These are phyloP conservation scores for Penicillium roqueforti DNA, from an alignment of 495 filamentous ascomycete genomes.

Conservation along the genomic window DNA sequence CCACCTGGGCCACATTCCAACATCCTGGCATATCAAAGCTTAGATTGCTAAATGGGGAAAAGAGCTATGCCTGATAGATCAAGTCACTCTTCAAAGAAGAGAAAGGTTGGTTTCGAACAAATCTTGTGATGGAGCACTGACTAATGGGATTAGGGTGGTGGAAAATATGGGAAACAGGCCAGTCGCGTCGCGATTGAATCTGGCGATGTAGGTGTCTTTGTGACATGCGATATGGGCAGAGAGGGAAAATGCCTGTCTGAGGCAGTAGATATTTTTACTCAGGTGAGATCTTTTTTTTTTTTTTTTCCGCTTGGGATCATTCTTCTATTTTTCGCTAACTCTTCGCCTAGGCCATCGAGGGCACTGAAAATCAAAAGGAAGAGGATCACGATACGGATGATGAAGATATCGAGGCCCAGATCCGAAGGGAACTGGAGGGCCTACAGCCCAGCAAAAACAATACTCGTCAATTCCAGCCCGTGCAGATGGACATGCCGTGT, in stretches of 20 bases:
- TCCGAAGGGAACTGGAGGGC: conserved; percentile 68
- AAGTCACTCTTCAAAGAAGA: conserved; percentile 30
- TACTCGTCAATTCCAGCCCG: conserved; percentile 51
- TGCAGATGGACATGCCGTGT: conserved; percentile 75
- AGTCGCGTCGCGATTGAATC: conserved; percentile 49
- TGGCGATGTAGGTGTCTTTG: conserved; percentile 83
- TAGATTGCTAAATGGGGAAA: conserved; percentile 28
- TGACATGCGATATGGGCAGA: conserved; percentile 76
- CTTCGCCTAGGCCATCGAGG: conserved; percentile 20
- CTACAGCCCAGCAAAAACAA: conserved; percentile 52
- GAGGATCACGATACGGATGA: conserved; percentile 40
- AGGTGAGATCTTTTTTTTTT: conserved; percentile 48
- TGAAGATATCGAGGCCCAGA: conserved; percentile 78
- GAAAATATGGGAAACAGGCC: conserved; percentile 26
- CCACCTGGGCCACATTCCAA: conserved; percentile 1
- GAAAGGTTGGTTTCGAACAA: conserved; percentile 31
- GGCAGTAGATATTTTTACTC: conserved; percentile 65
- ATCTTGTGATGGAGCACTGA: neutral
- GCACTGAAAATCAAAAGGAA: conserved; percentile 28
- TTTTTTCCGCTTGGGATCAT: no score
- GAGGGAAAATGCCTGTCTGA: conserved; percentile 77
- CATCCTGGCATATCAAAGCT: conserved; percentile 6
- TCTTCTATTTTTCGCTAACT: neutral
- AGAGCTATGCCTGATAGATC: conserved; percentile 30
- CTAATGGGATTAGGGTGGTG: conserved; percentile 18